These are phyloP conservation scores for Poa pratensis DNA, from an alignment of 176 grass and related monocot genomes.

Conservation along the genomic window DNA sequence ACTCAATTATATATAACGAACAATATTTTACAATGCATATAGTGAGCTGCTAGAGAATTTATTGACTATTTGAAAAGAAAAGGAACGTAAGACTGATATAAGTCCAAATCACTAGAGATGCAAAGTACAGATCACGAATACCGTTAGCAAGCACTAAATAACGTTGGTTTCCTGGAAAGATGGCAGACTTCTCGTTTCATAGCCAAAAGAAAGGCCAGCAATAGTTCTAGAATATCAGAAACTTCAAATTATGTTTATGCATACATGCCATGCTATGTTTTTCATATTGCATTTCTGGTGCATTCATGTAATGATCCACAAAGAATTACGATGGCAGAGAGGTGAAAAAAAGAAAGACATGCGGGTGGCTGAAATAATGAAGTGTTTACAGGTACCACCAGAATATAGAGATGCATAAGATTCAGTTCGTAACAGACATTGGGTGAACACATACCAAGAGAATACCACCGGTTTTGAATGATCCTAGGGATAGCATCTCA, in stretches of 20 bases:
- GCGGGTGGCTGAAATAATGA: constrained; percentile 6
- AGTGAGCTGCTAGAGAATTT: not conserved
- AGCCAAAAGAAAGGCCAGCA: constrained; percentile 7
- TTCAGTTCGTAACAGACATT: constrained; percentile 15
- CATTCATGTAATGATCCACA: not conserved
- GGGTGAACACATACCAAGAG: constrained; percentile 70
- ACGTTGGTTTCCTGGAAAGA: not conserved
- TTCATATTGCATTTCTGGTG: not conserved
- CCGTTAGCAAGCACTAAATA: not conserved
- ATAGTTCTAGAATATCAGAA: constrained; percentile 12
- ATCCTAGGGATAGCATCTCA: constrained; percentile 96
- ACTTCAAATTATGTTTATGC: not conserved
- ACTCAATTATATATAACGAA: not conserved
- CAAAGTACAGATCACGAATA: not conserved
- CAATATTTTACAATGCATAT: not conserved
- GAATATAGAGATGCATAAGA: constrained; percentile 4
- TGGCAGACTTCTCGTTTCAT: not conserved
- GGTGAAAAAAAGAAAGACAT: not conserved
- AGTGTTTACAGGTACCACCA: not conserved
- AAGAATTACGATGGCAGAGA: not conserved
- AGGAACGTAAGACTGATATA: not conserved
- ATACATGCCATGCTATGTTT: not conserved
- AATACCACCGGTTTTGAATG: constrained; percentile 98
- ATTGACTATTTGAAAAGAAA: not conserved
- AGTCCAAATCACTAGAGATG: not conserved